Evolutionary conservation across 345 rosid genomes (phyloP).

Genomic region (Pseudoturritis turrita): DNA sequence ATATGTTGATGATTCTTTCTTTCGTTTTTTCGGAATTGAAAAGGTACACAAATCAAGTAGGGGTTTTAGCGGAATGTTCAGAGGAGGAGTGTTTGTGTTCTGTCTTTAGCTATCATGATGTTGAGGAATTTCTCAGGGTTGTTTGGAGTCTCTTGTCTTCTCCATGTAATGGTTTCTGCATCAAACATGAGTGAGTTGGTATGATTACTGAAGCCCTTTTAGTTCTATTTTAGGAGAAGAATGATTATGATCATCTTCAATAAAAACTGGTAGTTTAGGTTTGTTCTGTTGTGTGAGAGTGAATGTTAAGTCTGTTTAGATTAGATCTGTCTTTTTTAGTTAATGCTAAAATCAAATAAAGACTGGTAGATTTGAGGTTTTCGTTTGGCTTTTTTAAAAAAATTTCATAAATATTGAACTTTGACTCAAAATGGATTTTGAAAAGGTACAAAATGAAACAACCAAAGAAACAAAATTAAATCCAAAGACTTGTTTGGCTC

Average conservation of each 20-base stretch:
- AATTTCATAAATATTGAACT: not conserved
- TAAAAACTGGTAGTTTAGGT: not conserved
- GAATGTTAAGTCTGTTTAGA: not conserved
- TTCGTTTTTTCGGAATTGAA: not conserved
- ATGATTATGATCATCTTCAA: not conserved
- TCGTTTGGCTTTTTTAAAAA: not conserved
- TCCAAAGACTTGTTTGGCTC: too few relatives aligned
- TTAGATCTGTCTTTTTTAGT: not conserved
- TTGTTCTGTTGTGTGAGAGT: not conserved
- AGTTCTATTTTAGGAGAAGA: not conserved
- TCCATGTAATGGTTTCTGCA: constrained; percentile 18
- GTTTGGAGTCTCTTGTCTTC: not conserved
- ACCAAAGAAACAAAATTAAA: not conserved
- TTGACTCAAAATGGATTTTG: not conserved
- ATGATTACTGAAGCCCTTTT: not conserved
- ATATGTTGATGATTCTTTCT: not conserved
- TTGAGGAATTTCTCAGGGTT: not conserved
- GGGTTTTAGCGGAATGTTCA: constrained; percentile 1
- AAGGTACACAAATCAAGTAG: constrained; percentile 22
- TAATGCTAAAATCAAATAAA: constrained; percentile 9
- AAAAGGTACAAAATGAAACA: not conserved
- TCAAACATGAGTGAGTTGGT: constrained; percentile 10
- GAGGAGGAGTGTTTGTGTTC: constrained; percentile 14
- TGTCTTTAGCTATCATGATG: not conserved
- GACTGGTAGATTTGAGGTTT: not conserved